Evolutionary conservation across 345 rosid genomes (phyloP).

Genomic region (Viola odorata): DNA sequence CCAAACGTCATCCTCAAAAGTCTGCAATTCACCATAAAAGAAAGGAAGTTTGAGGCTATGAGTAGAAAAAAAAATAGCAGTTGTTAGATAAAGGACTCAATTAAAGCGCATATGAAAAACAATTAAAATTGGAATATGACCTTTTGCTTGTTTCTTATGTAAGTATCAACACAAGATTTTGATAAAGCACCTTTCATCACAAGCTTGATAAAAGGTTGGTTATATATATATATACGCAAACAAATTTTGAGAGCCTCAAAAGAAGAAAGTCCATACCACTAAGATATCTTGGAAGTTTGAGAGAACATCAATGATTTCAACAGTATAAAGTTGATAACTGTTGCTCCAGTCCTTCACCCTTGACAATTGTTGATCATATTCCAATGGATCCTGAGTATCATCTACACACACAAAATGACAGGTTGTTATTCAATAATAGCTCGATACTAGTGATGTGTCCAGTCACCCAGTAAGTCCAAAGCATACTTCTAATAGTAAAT

Average conservation of each 20-base stretch:
- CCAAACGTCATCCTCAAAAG: slow-evolving; percentile 44
- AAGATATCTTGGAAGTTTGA: slow-evolving; percentile 82
- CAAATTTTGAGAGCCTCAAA: neutral
- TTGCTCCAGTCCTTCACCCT: slow-evolving; percentile 83
- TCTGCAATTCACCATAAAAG: slow-evolving; percentile 29
- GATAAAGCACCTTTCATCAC: slow-evolving; percentile 55
- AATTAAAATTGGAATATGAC: slow-evolving; percentile 17
- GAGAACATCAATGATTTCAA: slow-evolving; percentile 68
- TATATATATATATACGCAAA: too few relatives aligned
- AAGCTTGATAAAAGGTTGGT: slow-evolving; percentile 41
- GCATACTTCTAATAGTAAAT: too few relatives aligned
- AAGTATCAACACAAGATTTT: slow-evolving; percentile 55
- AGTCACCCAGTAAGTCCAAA: too few relatives aligned
- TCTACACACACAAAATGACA: slow-evolving; percentile 33
- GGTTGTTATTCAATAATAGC: neutral
- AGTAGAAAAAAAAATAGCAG: too few relatives aligned
- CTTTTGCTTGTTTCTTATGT: slow-evolving; percentile 55
- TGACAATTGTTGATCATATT: slow-evolving; percentile 68
- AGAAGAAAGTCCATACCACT: slow-evolving; percentile 33
- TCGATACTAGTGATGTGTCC: neutral
- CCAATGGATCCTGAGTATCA: slow-evolving; percentile 76
- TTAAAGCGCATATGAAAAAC: neutral
- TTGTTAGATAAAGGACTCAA: neutral
- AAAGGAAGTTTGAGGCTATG: slow-evolving; percentile 5
- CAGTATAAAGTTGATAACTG: slow-evolving; percentile 38